A percentile compares a stretch with the other conserved stretches of the same genome.
phyloP scores from a whole-genome alignment of 2,329 filamentous ascomycete genomes.

The Hypomyces perniciosus region DNA sequence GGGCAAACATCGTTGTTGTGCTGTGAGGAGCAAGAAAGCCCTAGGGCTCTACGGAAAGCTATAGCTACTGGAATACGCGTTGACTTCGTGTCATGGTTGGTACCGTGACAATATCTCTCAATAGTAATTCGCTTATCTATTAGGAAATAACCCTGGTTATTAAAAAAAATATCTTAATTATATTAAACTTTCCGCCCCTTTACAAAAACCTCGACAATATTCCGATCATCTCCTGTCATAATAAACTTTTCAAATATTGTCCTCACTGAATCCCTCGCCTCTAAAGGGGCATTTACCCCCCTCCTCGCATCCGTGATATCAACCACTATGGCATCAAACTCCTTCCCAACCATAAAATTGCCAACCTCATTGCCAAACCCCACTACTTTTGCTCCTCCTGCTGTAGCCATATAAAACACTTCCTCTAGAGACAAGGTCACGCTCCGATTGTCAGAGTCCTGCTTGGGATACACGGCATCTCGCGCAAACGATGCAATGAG shows the following conservation, averaged over 20 bases:
- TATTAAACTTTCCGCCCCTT: constrained; percentile 31
- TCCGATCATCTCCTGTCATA: constrained; percentile 61
- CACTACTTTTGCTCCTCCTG: constrained; percentile 55
- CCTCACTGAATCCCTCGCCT: constrained; percentile 40
- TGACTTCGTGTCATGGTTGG: too few relatives aligned
- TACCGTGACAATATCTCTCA: too few relatives aligned
- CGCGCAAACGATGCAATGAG: constrained; percentile 48
- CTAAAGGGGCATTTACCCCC: constrained; percentile 47
- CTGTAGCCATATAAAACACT: constrained; percentile 53
- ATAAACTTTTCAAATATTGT: constrained; percentile 57
- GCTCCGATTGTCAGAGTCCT: constrained; percentile 26
- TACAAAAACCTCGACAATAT: constrained; percentile 51
- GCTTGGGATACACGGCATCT: constrained; percentile 34
- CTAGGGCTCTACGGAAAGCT: too few relatives aligned
- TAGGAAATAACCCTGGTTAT: neutral
- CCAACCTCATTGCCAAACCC: constrained; percentile 48
- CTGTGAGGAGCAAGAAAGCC: too few relatives aligned
- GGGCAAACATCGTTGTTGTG: too few relatives aligned
- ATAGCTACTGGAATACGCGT: too few relatives aligned
- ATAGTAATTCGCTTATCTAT: neutral
- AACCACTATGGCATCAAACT: constrained; percentile 54
- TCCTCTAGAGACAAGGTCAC: constrained; percentile 42
- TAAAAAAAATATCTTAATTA: too few relatives aligned
- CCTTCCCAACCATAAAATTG: constrained; percentile 52
- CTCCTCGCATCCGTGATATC: constrained; percentile 27